phyloP scores from a whole-genome alignment of 371 early-diverging fungal genomes.

The Lichtheimia hyalospora region DNA sequence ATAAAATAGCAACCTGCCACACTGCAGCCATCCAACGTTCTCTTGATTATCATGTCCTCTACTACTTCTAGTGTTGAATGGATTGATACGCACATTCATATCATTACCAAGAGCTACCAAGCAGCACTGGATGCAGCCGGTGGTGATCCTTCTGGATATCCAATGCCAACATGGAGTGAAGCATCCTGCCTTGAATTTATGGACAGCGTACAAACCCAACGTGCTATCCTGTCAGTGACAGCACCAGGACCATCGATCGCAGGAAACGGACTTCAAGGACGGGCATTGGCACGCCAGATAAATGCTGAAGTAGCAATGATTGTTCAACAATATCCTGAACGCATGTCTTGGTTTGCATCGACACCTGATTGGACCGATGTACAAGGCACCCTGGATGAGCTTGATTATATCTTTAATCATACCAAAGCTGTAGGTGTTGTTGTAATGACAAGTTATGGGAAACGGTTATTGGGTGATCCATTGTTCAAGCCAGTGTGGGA shows the following conservation, averaged over 20 bases:
- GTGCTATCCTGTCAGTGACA: constrained; percentile 7
- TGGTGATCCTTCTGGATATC: constrained; percentile 11
- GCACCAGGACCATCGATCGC: constrained; percentile 7
- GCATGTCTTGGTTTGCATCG: constrained; percentile 8
- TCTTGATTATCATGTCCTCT: no score
- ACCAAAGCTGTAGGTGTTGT: constrained; percentile 8
- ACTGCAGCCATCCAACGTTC: no score
- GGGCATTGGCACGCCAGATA: not conserved
- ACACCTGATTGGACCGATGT: constrained; percentile 10
- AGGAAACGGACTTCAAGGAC: not conserved
- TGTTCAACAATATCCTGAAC: not conserved
- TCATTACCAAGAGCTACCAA: constrained; percentile 3
- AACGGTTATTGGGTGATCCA: constrained; percentile 3
- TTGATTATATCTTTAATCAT: constrained; percentile 10
- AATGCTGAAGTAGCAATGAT: constrained; percentile 2
- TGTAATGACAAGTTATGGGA: constrained; percentile 2
- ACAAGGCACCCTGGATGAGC: constrained; percentile 9
- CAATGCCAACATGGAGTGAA: constrained; percentile 5
- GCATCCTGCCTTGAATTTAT: constrained; percentile 4
- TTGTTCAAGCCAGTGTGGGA: constrained; percentile 13
- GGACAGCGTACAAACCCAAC: not conserved
- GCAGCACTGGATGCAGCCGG: constrained; percentile 7
- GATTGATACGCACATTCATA: constrained; percentile 13
- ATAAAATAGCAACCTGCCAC: no score
- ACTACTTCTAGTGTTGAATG: not conserved